Percentiles rank a stretch among this genome's conserved stretches.
phyloP scores from a whole-genome alignment of 2,329 filamentous ascomycete species.

The Colletotrichum acutatum region DNA sequence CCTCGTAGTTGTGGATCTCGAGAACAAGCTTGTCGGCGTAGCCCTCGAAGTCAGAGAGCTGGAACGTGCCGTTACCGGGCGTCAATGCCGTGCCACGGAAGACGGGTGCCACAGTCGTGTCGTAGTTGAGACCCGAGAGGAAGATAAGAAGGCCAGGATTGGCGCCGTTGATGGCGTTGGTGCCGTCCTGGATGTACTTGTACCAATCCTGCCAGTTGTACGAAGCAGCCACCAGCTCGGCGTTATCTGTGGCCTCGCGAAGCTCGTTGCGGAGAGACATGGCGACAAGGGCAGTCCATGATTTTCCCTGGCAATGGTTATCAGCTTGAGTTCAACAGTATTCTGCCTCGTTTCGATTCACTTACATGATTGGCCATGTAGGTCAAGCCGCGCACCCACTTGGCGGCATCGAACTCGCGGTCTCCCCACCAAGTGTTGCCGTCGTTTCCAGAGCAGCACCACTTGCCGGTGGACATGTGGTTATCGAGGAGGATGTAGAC shows the following conservation, averaged over 20 bases:
- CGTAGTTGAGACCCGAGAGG: conserved; percentile 68
- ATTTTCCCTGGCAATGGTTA: conserved; percentile 48
- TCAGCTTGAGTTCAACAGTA: background rate
- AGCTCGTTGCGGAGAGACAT: conserved; percentile 66
- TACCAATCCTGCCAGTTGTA: conserved; percentile 71
- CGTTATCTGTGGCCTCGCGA: conserved; percentile 53
- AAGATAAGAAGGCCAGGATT: conserved; percentile 67
- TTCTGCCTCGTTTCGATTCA: too few relatives aligned
- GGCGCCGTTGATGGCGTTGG: conserved; percentile 59
- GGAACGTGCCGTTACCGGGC: conserved; percentile 57
- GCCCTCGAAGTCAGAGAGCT: conserved; percentile 56
- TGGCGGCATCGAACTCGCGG: conserved; percentile 64
- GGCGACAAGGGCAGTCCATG: conserved; percentile 59
- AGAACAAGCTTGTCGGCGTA: conserved; percentile 67
- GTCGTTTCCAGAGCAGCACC: conserved; percentile 67
- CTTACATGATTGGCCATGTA: conserved; percentile 71
- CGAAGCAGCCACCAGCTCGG: conserved; percentile 43
- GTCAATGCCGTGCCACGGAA: conserved; percentile 59
- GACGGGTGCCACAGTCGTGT: conserved; percentile 64
- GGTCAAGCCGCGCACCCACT: conserved; percentile 69
- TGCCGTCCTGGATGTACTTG: conserved; percentile 58
- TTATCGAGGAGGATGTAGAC: conserved; percentile 71
- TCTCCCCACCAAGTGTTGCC: conserved; percentile 73
- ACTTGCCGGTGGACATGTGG: conserved; percentile 67
- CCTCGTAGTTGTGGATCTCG: conserved; percentile 72